phyloP scores from a whole-genome alignment of 108 stramenopile species.

The Cyclotella atomus region DNA sequence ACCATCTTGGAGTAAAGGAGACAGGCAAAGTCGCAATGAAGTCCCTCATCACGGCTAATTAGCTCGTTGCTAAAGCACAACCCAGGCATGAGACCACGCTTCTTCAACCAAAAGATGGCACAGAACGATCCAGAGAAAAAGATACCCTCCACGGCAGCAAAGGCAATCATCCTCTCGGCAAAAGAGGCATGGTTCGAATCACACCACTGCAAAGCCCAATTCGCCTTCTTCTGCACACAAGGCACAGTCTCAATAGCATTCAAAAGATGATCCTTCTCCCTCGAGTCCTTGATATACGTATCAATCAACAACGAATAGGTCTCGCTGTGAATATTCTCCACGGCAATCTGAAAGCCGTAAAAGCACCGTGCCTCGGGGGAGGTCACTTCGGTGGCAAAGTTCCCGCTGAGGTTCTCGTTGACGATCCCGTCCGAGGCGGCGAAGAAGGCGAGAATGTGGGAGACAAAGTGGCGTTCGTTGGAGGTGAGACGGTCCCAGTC shows the following conservation, averaged over 20 bases:
- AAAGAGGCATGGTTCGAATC: conserved; percentile 88
- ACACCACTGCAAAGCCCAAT: conserved; percentile 98
- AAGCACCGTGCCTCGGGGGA: conserved; percentile 98
- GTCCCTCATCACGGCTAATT: conserved; percentile 97
- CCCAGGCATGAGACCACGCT: conserved; percentile 99
- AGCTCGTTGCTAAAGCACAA: conserved; percentile 99
- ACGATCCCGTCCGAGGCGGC: conserved; percentile 99
- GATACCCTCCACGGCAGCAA: conserved; percentile 99
- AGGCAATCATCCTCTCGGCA: conserved; percentile 98
- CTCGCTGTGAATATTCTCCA: conserved; percentile 99
- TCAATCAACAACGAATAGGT: conserved; percentile 99
- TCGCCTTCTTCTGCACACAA: conserved; percentile 97
- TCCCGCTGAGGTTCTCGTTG: conserved; percentile 98
- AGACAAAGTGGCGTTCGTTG: conserved; percentile 98
- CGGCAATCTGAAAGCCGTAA: conserved; percentile 99
- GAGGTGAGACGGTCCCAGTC: conserved; percentile 93
- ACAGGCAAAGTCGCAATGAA: conserved; percentile 98
- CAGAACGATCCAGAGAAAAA: conserved; percentile 99
- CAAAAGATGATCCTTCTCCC: conserved; percentile 83
- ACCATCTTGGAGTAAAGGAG: conserved; percentile 89
- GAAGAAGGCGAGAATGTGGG: conserved; percentile 99
- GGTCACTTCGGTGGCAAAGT: conserved; percentile 98
- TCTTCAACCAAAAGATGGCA: conserved; percentile 99
- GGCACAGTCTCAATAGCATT: conserved; percentile 94
- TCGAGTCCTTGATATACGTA: conserved; percentile 93